Base-by-base conservation (phyloP, 2,329 filamentous ascomycete species). In the Verruconis gallopava region DNA sequence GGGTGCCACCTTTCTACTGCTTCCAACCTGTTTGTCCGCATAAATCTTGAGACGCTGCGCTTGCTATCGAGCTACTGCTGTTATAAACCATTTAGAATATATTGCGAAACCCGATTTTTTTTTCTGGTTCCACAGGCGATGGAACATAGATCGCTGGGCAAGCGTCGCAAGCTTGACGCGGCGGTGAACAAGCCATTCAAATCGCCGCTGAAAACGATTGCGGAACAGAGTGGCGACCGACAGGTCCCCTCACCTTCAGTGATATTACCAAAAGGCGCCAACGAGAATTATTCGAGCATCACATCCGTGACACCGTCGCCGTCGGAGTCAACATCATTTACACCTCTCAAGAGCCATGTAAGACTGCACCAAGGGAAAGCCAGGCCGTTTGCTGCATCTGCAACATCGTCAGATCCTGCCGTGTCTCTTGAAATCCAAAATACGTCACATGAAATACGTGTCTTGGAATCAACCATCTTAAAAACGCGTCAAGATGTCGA, bases 121-220 rank as follows among this genome's bases (percentile, higher is more conserved):
- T n/a, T n/a, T n/a, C n/a, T n/a, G n/a, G n/a, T n/a, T n/a, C n/a
- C n/a, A n/a, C n/a, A n/a, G n/a, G n/a, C n/a, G n/a, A n/a, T n/a
- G n/a, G n/a, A n/a, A n/a, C n/a, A n/a, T n/a, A n/a, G n/a, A n/a
- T n/a, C n/a, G n/a, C n/a, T n/a, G n/a, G n/a, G n/a, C n/a, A 83
- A 83, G 63, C 73, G 77, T 38, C 76, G 79, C 46, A 73, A 76
- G 48, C 62, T 80, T 47, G 69, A 78, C 44, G 63, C 69, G 35
- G 69, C 73, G 30, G 61, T 84, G 37, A 70, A 71, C 47, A 81
- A 78, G 54, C 81, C 81, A 0, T 85, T 85, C 63, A 77, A 79
- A 49, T 84, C 81, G 36, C 81, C 79, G 12, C 69, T 81, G 46
- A 72, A 70, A 49, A 68, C 64, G 28, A 63, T 65, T 18, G 45